Evolutionary conservation across 1,284 basidiomycete genomes (phyloP), one percentile per base, ranked within the genome.

Genomic region (Moesziomyces sp.): DNA sequence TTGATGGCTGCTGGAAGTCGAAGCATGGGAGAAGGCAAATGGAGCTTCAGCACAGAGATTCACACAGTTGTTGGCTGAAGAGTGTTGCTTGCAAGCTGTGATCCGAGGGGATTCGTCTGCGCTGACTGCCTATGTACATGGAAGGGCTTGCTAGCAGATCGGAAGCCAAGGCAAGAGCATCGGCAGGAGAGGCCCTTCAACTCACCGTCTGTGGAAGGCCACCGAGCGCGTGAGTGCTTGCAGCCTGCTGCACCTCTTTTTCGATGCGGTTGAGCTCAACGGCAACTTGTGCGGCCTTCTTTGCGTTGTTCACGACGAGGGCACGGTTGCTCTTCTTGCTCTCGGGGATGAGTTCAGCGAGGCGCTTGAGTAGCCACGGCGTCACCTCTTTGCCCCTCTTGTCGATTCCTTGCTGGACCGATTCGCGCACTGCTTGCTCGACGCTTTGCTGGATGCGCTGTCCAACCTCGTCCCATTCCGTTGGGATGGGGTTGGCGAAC

Each of bases 401-500:
- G 79, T 89, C 91, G 51, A 97, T 87, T 0, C 94, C 94, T 73
- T 91, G 91, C 71, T 89, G 88, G 70, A 93, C 90, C 9, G 92
- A 91, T 84, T 99, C 96, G 21, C 84, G 83, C 0, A 99, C 89
- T 3, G 97, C 96, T 79, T 90, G 90, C 67, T 97, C 91, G 5
- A 98, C 93, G 0, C 91, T 89, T 26, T 86, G 82, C 85, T 98
- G 94, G 16, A 99, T 90, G 44, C 86, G 79, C 50, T 87, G 86
- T 4, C 94, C 94, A 16, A 87, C 86, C 2, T 86, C 85, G 77
- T 93, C 89, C 78, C 91, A 90, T 67, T 91, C 86, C 50, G 89
- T 87, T 0, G 96, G 97, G 56, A 99, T 97, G 2, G 97, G 96
- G 2, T 92, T 93, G 13, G 91, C 94, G 70, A 99, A 91, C 5